Base-by-base conservation (phyloP, 768 basidiomycete genomes). In the Russula vinacea region DNA sequence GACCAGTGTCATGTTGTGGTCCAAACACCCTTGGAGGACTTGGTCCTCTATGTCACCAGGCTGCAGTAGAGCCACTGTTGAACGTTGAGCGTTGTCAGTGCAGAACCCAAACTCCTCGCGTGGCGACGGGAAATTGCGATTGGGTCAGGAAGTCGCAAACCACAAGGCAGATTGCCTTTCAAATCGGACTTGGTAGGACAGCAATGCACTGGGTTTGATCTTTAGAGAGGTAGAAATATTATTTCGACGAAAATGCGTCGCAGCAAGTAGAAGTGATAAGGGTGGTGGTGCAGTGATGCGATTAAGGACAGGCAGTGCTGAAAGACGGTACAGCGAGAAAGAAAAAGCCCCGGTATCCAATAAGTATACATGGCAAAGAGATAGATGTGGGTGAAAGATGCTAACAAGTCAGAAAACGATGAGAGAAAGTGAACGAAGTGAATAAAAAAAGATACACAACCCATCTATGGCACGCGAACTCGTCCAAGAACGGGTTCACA, bases 281-380 rank as follows among this genome's bases (percentile, higher is more conserved):
- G 13, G 62, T 51, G n/a, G 42, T 64, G 47, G 35, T 64, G 62
- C 51, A 54, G 51, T 64, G 35, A 35, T 52, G 33, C 11, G 44
- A 45, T 59, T 54, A 58, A 59, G 11, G 47, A 54, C 62, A 64
- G 45, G 26, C 57, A 40, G 44, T 39, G 62, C 44, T 42, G 40
- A 64, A 64, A 35, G 51, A 55, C 42, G 37, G 22, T 59, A 64
- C 63, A 64, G 52, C 58, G 42, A 45, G 54, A 62, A 35, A 45
- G 40, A 56, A 33, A 26, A 53, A 35, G 19, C 32, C 40, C 47
- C 54, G 64, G 55, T 65, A 65, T 65, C 64, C 49, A 51, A 65
- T 65, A 60, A 61, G 64, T 65, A 52, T 61, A 65, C 64, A 65
- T 32, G 55, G n/a, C 24, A 60, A 54, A 56, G 52, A 44, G 55